Conservation (phyloP, 2,329 filamentous ascomycete species). For the Cordyceps militaris region DNA sequence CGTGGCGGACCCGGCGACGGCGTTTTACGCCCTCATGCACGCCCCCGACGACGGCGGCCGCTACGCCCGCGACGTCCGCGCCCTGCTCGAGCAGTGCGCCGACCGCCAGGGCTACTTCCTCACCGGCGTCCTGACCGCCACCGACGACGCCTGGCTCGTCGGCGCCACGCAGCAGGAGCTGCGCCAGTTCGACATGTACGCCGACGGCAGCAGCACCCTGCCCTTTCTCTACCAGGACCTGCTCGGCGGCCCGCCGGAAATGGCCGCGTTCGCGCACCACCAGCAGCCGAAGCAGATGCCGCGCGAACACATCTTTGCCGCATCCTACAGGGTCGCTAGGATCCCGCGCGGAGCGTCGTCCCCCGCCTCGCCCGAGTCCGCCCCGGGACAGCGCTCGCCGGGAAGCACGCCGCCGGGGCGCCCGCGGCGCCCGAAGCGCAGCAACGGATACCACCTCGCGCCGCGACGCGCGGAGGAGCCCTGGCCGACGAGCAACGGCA, state of each 20-base stretch:
- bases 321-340: constrained; percentile 7
- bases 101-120: constrained; percentile 8
- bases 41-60: not conserved
- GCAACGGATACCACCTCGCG: constrained; percentile 6
- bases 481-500: not conserved
- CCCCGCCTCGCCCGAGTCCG: not conserved
- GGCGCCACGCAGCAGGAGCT: constrained; percentile 1
- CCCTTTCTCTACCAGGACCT: constrained; percentile 12
- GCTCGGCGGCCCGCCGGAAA: not conserved
- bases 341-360: constrained; percentile 2
- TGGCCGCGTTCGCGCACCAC: not conserved
- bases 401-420: not conserved
- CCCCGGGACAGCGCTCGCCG: not conserved
- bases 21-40: constrained; percentile 4
- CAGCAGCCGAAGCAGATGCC: not conserved
- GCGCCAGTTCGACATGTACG: constrained; percentile 4
- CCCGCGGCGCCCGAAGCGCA: constrained; percentile 7
- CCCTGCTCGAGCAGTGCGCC: not conserved
- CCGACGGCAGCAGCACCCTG: not conserved
- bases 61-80: constrained; percentile 2
- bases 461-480: not conserved
- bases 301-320: constrained; percentile 12
- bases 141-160: constrained; percentile 5
- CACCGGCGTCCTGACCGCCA: constrained; percentile 9
- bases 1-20: not conserved